Conservation (phyloP, 805 yeast genomes). For the Wickerhamiella hasegawae region DNA sequence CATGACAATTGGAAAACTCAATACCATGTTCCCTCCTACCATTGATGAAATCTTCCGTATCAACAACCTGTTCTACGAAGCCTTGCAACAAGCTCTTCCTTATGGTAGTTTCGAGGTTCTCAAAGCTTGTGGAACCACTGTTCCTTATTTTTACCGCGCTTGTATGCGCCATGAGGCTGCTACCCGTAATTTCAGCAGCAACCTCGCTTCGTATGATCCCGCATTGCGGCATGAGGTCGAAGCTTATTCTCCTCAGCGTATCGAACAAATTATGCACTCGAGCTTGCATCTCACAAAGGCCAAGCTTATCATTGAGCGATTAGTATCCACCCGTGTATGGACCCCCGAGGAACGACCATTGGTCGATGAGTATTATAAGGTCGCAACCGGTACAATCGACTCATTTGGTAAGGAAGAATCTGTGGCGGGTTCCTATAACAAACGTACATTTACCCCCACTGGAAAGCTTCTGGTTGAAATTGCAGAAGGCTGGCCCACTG, state of each 20-base stretch:
- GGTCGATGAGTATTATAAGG: conserved; percentile 30
- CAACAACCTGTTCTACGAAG: conserved; percentile 68
- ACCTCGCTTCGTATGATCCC: conserved; percentile 28
- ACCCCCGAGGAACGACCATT: conserved; percentile 16
- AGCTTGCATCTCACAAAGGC: conserved; percentile 57
- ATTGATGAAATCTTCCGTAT: conserved; percentile 86
- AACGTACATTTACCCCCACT: conserved; percentile 74
- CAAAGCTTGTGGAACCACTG: conserved; percentile 62
- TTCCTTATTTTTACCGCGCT: conserved; percentile 86
- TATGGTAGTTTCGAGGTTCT: conserved; percentile 63
- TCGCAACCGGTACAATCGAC: conserved; percentile 51
- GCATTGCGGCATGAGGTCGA: conserved; percentile 23
- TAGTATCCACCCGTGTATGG: conserved; percentile 37
- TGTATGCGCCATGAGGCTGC: conserved; percentile 92
- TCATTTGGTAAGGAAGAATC: conserved; percentile 53
- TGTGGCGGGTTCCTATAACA: conserved; percentile 24
- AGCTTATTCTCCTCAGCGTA: conserved; percentile 30
- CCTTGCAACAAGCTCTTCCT: conserved; percentile 48
- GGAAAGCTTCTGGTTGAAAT: conserved; percentile 77
- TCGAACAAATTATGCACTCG: conserved; percentile 48
- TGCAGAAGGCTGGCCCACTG: conserved; percentile 77
- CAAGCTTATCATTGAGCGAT: conserved; percentile 49
- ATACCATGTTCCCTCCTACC: conserved; percentile 82
- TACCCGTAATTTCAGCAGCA: conserved; percentile 41
- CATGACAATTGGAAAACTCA: conserved; percentile 47